Evolutionary conservation across 345 rosid species (phyloP), one percentile per base, ranked within the genome.

Genomic region (Citrus sp.): DNA sequence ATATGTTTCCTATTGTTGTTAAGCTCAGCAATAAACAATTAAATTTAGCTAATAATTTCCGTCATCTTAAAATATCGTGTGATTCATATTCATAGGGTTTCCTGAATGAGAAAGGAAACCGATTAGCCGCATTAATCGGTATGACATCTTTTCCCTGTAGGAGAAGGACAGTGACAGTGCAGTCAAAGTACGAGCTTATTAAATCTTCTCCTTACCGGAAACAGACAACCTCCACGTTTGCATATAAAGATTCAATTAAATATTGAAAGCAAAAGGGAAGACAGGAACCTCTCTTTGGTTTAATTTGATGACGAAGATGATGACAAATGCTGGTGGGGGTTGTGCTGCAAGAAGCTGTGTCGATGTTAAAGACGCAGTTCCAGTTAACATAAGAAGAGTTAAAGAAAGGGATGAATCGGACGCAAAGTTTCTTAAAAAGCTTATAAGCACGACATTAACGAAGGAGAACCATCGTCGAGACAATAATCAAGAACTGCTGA

Each of bases 401-500:
- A 77, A 84, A 49, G 85, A 68, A 24, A 83, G 73, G 73, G 73
- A 32, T 2, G 73, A 69, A 46, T 69, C 73, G 0, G 73, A 69
- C n/a, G 73, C 73, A 13, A 42, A 7, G 56, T 69, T 69, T 27
- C 73, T 69, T 21, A 7, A n/a, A 46, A 69, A 69, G n/a, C 8
- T 69, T 25, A 70, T 56, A n/a, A 32, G 40, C 67, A 42, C 68
- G 72, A 76, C 61, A 60, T 46, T 13, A 38, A 71, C 68, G 38
- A 67, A 21, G 10, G 21, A 64, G 16, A 64, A 28, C 6, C 37
- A 64, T 4, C 9, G 10, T 22, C 70, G 10, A 9, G 70, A 67
- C 25, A 37, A 35, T 37, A 35, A 22, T 22, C 7, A 6, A 10
- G 32, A 62, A 35, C 18, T 22, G 16, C 51, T 67, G 38, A 8